Base-by-base conservation (phyloP, 768 basidiomycete genomes). In the Lactarius vividus region DNA sequence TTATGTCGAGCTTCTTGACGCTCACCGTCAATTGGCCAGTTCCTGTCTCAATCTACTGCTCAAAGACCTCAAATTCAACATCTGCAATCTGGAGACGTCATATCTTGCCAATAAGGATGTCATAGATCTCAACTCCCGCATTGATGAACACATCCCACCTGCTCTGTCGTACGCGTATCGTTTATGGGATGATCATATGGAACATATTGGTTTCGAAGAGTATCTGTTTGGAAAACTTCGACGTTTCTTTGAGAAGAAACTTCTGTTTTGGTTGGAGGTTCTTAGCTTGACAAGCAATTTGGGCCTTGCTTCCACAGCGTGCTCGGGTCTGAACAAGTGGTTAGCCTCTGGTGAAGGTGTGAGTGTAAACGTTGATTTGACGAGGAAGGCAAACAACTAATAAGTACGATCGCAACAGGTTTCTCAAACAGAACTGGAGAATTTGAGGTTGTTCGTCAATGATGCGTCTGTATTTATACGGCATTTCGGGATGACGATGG, bases 1-100 rank as follows among this genome's bases (percentile, higher is more conserved):
- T 33, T 52, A 4, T 16, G 31, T 61, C 6, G 28, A 26, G 3
- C 59, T 52, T 44, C 4, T 4, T 31, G 28, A 61, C 15, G 29
- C 49, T 49, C 59, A 61, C 42, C 59, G 23, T 49, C 42, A 61
- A 31, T 46, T 61, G 29, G 59, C 59, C 2, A 31, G 28, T 46
- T 15, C 59, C 10, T 61, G 23, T 33, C 26, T 61, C 6, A 2
- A 11, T 13, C 8, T 35, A 4, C 29, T 61, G 29, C 18, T 49
- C 10, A 1, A 33, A 2, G 15, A 16, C 13, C 46, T 61, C 44
- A 40, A 46, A 9, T 61, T 61, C 46, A 61, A 61, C 6, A 61
- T 61, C 42, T 61, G 60, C 7, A 20, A 49, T 28, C 60, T 61
- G 20, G 60, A 61, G 11, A 29, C 39, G 1, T 61, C 60, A 11